phyloP scores from a whole-genome alignment of 306 rosid genomes.

The Carpinus fangiana region DNA sequence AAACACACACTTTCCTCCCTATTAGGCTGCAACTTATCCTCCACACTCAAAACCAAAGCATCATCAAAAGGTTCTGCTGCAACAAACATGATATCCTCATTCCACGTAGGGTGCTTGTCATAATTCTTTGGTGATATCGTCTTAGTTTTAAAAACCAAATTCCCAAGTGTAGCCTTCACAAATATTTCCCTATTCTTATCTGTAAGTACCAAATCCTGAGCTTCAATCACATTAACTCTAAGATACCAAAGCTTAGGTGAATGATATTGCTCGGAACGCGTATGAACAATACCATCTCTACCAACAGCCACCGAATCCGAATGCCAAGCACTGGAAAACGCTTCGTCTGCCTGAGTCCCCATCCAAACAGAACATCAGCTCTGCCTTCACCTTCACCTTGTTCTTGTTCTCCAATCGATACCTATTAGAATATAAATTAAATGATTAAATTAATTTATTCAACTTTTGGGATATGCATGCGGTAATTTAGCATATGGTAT shows the following conservation, averaged over 20 bases:
- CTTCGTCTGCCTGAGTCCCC: constrained; percentile 28
- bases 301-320: constrained; percentile 23
- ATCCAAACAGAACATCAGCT: constrained; percentile 23
- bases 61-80: neutral
- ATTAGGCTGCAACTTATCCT: neutral
- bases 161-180: neutral
- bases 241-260: constrained; percentile 25
- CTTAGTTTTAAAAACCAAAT: neutral
- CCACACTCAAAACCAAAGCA: neutral
- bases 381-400: constrained; percentile 3
- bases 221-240: constrained; percentile 8
- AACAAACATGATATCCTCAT: constrained; percentile 23
- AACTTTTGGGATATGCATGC: no score
- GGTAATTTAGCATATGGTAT: no score
- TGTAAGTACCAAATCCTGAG: neutral
- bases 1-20: neutral
- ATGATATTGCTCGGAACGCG: neutral
- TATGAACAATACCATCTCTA: no score
- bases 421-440: no score
- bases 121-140: neutral
- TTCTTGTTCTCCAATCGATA: neutral
- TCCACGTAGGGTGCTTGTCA: neutral
- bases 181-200: neutral
- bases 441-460: no score
- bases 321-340: constrained; percentile 35